Conservation (phyloP, 805 yeast species). For the Candida sithepensis region DNA sequence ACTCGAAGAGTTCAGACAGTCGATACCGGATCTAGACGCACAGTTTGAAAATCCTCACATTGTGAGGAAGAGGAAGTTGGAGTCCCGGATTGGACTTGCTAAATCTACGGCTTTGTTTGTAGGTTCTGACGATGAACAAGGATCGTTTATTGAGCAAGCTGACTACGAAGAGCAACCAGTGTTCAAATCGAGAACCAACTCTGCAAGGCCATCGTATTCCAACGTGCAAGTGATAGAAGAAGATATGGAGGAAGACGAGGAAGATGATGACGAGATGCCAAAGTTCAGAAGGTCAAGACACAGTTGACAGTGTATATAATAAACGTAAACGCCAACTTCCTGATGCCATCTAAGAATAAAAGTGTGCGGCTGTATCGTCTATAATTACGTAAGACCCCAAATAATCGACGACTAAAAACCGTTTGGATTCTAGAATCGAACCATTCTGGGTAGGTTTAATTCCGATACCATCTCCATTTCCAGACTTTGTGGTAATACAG, state of each 20-base stretch:
- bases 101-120: conserved; percentile 1
- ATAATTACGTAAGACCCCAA: neutral
- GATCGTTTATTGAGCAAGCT: conserved; percentile 4
- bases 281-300: conserved; percentile 29
- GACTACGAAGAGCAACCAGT: conserved; percentile 6
- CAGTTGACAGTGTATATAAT: too few species aligned
- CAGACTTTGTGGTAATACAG: too few species aligned
- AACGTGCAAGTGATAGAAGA: neutral
- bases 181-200: neutral
- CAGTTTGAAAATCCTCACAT: conserved; percentile 7
- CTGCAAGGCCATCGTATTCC: neutral
- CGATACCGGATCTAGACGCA: conserved; percentile 16
- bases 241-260: conserved; percentile 6
- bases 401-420: too few species aligned
- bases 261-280: conserved; percentile 30
- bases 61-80: neutral
- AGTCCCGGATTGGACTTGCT: neutral
- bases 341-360: too few species aligned
- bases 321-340: too few species aligned
- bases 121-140: neutral
- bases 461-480: too few species aligned
- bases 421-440: neutral
- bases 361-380: too few species aligned
- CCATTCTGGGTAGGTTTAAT: neutral
- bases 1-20: neutral